phyloP scores from a whole-genome alignment of 768 basidiomycete genomes.

The Lentinula sp. region DNA sequence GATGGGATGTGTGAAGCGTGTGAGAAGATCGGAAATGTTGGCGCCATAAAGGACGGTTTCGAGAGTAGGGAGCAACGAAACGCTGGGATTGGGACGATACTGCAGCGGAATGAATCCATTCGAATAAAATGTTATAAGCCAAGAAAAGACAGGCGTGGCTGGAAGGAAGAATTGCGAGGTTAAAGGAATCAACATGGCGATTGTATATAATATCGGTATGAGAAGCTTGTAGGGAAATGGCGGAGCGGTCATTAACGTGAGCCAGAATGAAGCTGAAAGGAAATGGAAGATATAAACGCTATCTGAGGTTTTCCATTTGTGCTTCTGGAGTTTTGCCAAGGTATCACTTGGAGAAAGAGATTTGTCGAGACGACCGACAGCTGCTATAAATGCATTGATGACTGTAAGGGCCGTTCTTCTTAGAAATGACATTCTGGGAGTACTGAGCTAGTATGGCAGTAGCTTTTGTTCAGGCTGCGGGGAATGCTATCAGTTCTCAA shows the following conservation, averaged over 20 bases:
- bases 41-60: constrained; percentile 95
- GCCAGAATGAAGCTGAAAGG: constrained; percentile 60
- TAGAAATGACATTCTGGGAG: background rate
- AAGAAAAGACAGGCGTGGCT: constrained; percentile 80
- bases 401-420: constrained; percentile 1
- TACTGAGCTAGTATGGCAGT: too few species aligned
- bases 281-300: constrained; percentile 60
- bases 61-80: constrained; percentile 89
- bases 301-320: constrained; percentile 54
- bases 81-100: constrained; percentile 80
- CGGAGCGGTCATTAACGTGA: constrained; percentile 64
- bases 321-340: constrained; percentile 47
- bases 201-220: constrained; percentile 66
- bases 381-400: constrained; percentile 47
- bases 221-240: constrained; percentile 67
- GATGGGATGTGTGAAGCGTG: constrained; percentile 86
- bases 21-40: constrained; percentile 96
- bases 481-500: background rate
- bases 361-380: constrained; percentile 66
- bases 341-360: constrained; percentile 69
- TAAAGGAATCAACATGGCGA: constrained; percentile 73
- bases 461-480: too few species aligned
- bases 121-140: constrained; percentile 82
- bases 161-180: constrained; percentile 90
- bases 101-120: constrained; percentile 77